phyloP scores from a whole-genome alignment of 1,139 yeast genomes.

The Taphrina wiesneri region DNA sequence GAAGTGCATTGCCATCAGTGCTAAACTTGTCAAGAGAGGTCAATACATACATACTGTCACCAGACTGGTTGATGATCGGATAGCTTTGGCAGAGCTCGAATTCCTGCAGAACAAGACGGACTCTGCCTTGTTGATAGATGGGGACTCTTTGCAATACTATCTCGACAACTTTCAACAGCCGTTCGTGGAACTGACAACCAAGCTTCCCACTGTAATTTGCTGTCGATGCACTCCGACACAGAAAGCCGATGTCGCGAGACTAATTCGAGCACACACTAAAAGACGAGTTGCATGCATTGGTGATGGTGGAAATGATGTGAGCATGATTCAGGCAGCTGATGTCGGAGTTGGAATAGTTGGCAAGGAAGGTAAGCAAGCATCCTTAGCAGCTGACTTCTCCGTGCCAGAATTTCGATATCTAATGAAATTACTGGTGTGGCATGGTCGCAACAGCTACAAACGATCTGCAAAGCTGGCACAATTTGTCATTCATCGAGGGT shows the following conservation, averaged over 20 bases:
- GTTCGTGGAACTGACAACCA: slow-evolving; percentile 73
- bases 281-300: slow-evolving; percentile 97
- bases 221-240: slow-evolving; percentile 99
- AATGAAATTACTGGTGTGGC: slow-evolving; percentile 89
- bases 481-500: slow-evolving; percentile 93
- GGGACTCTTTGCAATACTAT: slow-evolving; percentile 77
- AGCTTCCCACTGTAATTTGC: slow-evolving; percentile 88
- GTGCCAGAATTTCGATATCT: slow-evolving; percentile 88
- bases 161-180: slow-evolving; percentile 64
- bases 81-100: slow-evolving; percentile 73
- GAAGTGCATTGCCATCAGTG: slow-evolving; percentile 91
- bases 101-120: slow-evolving; percentile 62
- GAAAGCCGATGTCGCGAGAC: slow-evolving; percentile 88
- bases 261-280: slow-evolving; percentile 75
- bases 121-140: slow-evolving; percentile 86
- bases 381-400: slow-evolving; percentile 94
- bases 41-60: slow-evolving; percentile 89
- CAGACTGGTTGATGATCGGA: slow-evolving; percentile 54
- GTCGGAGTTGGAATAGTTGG: slow-evolving; percentile 99
- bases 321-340: slow-evolving; percentile 98
- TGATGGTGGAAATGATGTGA: slow-evolving; percentile 98
- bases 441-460: slow-evolving; percentile 94
- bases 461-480: slow-evolving; percentile 93
- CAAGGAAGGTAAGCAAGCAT: slow-evolving; percentile 96
- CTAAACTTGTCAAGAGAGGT: slow-evolving; percentile 87